Evolutionary conservation across 2,329 filamentous ascomycete genomes (phyloP).

Genomic region (Ilyonectria destructans): DNA sequence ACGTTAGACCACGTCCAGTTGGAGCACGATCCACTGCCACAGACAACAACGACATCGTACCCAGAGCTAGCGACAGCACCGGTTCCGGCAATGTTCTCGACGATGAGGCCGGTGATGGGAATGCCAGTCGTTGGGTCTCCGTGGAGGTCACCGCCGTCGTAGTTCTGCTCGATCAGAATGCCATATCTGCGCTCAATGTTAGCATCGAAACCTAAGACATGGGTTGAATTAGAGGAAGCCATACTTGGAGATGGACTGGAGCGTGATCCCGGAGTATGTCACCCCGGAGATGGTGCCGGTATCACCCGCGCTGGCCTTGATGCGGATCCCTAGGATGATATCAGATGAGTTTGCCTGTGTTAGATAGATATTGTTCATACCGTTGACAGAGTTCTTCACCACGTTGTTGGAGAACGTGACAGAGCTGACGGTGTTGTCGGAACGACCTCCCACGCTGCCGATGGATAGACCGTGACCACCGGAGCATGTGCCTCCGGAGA

Average conservation of each 20-base stretch:
- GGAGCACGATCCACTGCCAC: constrained; percentile 6
- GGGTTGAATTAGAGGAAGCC: background rate
- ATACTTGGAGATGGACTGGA: constrained; percentile 5
- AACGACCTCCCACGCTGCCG: constrained; percentile 3
- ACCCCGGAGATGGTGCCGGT: constrained; percentile 3
- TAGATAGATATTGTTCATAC: background rate
- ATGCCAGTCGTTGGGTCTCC: constrained; percentile 3
- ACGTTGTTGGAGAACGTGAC: background rate
- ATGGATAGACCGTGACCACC: constrained; percentile 1
- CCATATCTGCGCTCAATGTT: constrained; percentile 1
- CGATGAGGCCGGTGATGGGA: background rate
- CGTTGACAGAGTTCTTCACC: background rate
- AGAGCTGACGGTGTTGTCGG: constrained; percentile 3
- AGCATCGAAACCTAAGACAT: background rate
- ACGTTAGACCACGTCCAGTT: constrained; percentile 64
- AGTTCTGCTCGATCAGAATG: constrained; percentile 3
- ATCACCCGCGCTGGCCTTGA: background rate
- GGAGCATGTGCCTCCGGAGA: constrained; percentile 1
- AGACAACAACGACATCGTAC: background rate
- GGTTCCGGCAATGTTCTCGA: background rate
- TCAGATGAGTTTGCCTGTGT: background rate
- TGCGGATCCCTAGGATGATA: background rate
- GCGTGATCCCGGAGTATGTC: constrained; percentile 7
- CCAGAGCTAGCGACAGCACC: background rate
- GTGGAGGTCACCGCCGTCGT: constrained; percentile 3